Conservation (phyloP, 495 filamentous ascomycete genomes). For the Mycothermus thermophilus region DNA sequence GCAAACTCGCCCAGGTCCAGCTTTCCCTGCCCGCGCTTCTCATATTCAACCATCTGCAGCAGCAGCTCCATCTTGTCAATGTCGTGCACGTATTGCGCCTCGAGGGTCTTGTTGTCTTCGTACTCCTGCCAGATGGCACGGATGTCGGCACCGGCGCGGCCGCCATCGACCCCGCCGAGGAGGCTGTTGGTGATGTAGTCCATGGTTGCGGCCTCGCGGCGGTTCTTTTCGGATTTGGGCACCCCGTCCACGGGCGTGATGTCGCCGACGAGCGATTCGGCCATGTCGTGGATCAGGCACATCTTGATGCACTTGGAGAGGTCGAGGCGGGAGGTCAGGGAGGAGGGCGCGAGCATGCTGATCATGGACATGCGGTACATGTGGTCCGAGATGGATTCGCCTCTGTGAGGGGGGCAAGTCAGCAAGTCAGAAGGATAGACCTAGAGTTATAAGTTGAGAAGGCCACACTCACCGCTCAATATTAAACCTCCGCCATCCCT, state of each 20-base stretch:
- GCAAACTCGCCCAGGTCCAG: conserved; percentile 76
- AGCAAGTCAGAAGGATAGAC: too few relatives aligned
- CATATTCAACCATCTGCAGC: conserved; percentile 93
- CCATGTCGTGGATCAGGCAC: conserved; percentile 95
- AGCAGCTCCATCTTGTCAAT: conserved; percentile 93
- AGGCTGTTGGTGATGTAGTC: conserved; percentile 63
- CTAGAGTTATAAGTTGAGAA: too few relatives aligned
- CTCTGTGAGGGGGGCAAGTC: too few relatives aligned
- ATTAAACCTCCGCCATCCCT: conserved; percentile 84
- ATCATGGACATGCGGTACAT: conserved; percentile 99
- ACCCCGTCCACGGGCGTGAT: conserved; percentile 82
- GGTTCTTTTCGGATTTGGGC: conserved; percentile 60
- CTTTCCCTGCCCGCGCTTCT: conserved; percentile 48
- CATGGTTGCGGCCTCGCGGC: conserved; percentile 79
- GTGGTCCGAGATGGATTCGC: conserved; percentile 89
- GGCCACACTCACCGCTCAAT: conserved; percentile 38
- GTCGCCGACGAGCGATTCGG: conserved; percentile 84
- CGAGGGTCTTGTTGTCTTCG: conserved; percentile 67
- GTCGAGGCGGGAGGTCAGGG: conserved; percentile 55
- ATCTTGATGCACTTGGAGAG: conserved; percentile 78
- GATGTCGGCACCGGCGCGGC: conserved; percentile 51
- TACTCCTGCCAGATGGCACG: conserved; percentile 81
- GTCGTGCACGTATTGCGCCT: conserved; percentile 86
- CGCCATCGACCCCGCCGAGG: conserved; percentile 60
- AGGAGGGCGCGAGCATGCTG: conserved; percentile 77